A percentile compares a stretch with the other conserved stretches of the same genome.
Evolutionary conservation across 2,329 filamentous ascomycete species (phyloP).

Genomic region (Arachnopeziza araneosa): DNA sequence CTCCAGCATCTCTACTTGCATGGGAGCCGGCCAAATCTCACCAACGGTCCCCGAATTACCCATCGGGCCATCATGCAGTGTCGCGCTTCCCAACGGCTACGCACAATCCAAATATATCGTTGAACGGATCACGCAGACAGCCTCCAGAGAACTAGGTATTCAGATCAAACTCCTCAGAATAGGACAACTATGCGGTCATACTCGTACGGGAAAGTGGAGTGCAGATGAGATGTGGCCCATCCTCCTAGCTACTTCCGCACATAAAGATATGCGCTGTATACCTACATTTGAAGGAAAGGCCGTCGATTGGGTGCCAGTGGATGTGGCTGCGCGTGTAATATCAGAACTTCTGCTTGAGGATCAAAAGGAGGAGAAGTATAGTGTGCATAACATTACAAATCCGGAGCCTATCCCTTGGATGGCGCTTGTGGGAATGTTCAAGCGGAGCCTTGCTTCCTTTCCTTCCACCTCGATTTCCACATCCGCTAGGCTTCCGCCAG

Average conservation of each 20-base stretch:
- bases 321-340: constrained; percentile 20
- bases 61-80: constrained; percentile 17
- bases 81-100: constrained; percentile 24
- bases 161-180: constrained; percentile 22
- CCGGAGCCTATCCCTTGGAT: constrained; percentile 18
- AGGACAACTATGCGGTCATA: constrained; percentile 25
- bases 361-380: constrained; percentile 5
- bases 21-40: constrained; percentile 16
- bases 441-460: constrained; percentile 11
- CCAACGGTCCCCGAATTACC: constrained; percentile 17
- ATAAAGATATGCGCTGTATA: constrained; percentile 10
- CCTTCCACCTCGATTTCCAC: neutral
- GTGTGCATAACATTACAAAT: constrained; percentile 27
- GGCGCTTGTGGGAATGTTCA: constrained; percentile 13
- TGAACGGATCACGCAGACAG: constrained; percentile 23
- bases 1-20: constrained; percentile 25
- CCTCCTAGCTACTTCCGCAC: constrained; percentile 17
- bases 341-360: constrained; percentile 7
- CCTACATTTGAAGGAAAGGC: constrained; percentile 12
- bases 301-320: constrained; percentile 26
- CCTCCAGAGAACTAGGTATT: constrained; percentile 12
- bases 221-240: constrained; percentile 26
- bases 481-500: neutral
- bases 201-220: constrained; percentile 22
- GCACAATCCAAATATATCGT: constrained; percentile 28